Evolutionary conservation across 2,329 filamentous ascomycete species (phyloP).

Genomic region (Aspergillus terreus): DNA sequence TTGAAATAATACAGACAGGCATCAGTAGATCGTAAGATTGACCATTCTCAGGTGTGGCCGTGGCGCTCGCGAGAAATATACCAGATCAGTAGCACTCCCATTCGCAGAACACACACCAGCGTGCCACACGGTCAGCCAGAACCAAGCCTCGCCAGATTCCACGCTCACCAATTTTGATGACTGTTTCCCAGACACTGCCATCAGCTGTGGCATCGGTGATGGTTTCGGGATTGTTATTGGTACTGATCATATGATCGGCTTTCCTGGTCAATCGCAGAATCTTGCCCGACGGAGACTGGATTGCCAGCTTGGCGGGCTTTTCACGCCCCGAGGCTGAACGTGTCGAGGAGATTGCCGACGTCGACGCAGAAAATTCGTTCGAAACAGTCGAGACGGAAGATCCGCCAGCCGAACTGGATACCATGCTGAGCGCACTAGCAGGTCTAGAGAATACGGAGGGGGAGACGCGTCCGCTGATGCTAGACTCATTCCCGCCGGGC

Average conservation of each 20-base stretch:
- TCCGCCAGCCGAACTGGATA: slow-evolving; percentile 51
- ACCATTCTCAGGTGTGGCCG: neutral
- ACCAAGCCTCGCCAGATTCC: slow-evolving; percentile 62
- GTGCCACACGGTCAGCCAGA: slow-evolving; percentile 60
- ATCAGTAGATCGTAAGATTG: neutral
- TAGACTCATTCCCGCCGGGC: slow-evolving; percentile 31
- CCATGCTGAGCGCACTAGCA: slow-evolving; percentile 58
- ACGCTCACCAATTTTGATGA: slow-evolving; percentile 63
- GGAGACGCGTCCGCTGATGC: slow-evolving; percentile 44
- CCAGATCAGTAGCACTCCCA: slow-evolving; percentile 55
- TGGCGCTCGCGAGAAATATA: neutral
- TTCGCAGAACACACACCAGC: slow-evolving; percentile 68
- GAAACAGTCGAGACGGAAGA: slow-evolving; percentile 48
- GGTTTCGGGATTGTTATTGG: slow-evolving; percentile 28
- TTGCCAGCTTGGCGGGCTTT: slow-evolving; percentile 93
- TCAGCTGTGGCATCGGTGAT: slow-evolving; percentile 40
- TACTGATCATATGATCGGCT: slow-evolving; percentile 42
- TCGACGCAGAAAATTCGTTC: slow-evolving; percentile 40
- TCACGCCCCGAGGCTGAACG: slow-evolving; percentile 36
- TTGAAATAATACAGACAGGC: neutral
- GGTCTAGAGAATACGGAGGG: slow-evolving; percentile 53
- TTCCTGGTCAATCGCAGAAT: slow-evolving; percentile 66
- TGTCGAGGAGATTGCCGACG: slow-evolving; percentile 54
- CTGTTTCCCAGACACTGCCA: slow-evolving; percentile 62
- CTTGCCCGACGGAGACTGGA: slow-evolving; percentile 91